Evolutionary conservation across 129 eudicot genomes (phyloP).

Genomic region (Calendula officinalis): DNA sequence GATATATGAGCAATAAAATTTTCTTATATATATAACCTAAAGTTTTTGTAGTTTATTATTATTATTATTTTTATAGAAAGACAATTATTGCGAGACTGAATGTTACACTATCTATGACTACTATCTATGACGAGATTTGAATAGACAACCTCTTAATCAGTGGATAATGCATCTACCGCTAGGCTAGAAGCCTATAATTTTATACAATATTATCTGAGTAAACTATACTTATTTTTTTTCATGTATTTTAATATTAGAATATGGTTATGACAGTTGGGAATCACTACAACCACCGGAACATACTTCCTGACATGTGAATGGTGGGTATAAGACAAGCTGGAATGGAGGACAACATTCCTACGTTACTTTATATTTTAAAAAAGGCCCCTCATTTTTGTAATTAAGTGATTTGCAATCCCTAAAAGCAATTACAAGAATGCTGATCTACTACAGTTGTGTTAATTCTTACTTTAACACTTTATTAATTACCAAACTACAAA

Average conservation of each 20-base stretch:
- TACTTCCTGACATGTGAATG: slow-evolving; percentile 28
- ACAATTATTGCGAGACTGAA: no score
- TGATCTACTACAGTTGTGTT: slow-evolving; percentile 22
- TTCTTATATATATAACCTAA: no score
- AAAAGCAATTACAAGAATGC: slow-evolving; percentile 20
- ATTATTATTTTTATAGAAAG: no score
- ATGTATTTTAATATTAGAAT: neutral
- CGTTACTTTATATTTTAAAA: slow-evolving; percentile 28
- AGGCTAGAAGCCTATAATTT: no score
- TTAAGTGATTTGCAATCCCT: slow-evolving; percentile 16
- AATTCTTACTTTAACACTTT: slow-evolving; percentile 24
- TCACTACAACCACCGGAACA: slow-evolving; percentile 34
- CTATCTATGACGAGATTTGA: no score
- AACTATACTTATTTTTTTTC: no score
- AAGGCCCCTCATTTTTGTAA: slow-evolving; percentile 16
- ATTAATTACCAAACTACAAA: slow-evolving; percentile 10
- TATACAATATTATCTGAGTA: no score
- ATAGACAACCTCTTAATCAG: no score
- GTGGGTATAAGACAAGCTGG: slow-evolving; percentile 31
- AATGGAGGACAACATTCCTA: slow-evolving; percentile 29
- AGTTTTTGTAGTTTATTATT: no score
- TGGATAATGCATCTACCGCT: no score
- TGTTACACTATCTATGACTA: no score
- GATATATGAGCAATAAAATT: no score
- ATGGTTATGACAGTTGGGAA: slow-evolving; percentile 27